These are phyloP conservation scores for Ciborinia camelliae DNA, from an alignment of 2,329 filamentous ascomycete species.

Conservation along the genomic window DNA sequence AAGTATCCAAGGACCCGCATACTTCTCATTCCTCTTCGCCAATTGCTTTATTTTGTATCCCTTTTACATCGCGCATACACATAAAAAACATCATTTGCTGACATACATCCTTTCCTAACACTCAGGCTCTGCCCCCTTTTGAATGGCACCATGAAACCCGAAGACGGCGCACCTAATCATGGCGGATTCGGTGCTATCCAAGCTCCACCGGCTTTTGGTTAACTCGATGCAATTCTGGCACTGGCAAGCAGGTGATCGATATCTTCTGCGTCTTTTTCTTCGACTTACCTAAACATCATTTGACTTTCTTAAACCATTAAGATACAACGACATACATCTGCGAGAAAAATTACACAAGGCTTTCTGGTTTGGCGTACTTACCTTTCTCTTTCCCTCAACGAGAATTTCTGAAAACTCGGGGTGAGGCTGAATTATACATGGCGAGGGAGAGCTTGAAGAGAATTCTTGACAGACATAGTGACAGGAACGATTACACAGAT, in stretches of 20 bases:
- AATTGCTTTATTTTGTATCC: background rate
- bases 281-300: background rate
- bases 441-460: background rate
- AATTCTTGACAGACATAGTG: too few species aligned
- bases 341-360: background rate
- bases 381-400: background rate
- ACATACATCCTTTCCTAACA: conserved; percentile 2
- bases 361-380: background rate
- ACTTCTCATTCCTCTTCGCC: background rate
- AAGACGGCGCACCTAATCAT: conserved; percentile 53
- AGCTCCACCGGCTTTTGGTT: conserved; percentile 10
- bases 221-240: background rate
- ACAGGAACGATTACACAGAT: background rate
- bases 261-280: conserved; percentile 14
- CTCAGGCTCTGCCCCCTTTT: conserved; percentile 76
- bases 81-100: conserved; percentile 11
- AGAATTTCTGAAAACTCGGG: background rate
- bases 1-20: background rate
- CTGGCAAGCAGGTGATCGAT: background rate
- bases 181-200: conserved; percentile 52
- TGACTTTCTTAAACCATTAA: conserved; percentile 16
- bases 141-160: conserved; percentile 72
- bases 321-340: background rate
- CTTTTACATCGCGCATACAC: background rate
- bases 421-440: background rate